Evolutionary conservation across 2,329 filamentous ascomycete species (phyloP).

Genomic region (Penicillium frequentans): DNA sequence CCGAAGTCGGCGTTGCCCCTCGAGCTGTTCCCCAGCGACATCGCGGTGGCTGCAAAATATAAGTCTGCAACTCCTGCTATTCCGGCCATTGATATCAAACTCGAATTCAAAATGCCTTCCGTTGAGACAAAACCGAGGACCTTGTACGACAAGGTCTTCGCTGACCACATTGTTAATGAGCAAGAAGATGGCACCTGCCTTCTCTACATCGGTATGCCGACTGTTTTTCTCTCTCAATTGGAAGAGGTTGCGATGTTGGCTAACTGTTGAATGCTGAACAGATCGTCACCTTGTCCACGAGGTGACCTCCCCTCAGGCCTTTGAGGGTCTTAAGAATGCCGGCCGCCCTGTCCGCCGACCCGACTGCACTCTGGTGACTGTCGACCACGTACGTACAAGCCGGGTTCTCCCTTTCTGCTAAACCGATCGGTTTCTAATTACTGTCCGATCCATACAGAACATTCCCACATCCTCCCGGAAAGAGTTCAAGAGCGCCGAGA

Average conservation of each 20-base stretch:
- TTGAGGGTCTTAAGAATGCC: conserved; percentile 91
- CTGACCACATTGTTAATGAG: conserved; percentile 92
- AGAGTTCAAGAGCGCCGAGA: conserved; percentile 87
- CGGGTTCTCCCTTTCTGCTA: neutral
- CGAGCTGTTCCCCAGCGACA: conserved; percentile 32
- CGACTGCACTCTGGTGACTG: conserved; percentile 94
- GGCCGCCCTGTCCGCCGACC: conserved; percentile 84
- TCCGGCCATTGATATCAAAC: conserved; percentile 9
- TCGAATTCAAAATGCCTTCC: conserved; percentile 77
- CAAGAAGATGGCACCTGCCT: conserved; percentile 89
- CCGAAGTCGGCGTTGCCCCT: conserved; percentile 39
- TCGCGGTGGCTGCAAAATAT: conserved; percentile 35
- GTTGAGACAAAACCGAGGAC: conserved; percentile 73
- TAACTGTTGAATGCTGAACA: conserved; percentile 39
- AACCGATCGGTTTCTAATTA: conserved; percentile 4
- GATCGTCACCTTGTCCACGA: conserved; percentile 97
- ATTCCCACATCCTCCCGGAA: conserved; percentile 89
- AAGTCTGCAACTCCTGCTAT: conserved; percentile 14
- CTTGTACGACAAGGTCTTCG: conserved; percentile 96
- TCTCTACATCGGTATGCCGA: conserved; percentile 79
- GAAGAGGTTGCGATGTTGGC: neutral
- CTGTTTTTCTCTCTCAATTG: neutral
- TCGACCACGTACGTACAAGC: conserved; percentile 76
- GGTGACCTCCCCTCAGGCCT: conserved; percentile 98
- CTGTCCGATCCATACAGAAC: conserved; percentile 60